Evolutionary conservation across 495 filamentous ascomycete genomes (phyloP).

Genomic region (Sordaria brevicollis): DNA sequence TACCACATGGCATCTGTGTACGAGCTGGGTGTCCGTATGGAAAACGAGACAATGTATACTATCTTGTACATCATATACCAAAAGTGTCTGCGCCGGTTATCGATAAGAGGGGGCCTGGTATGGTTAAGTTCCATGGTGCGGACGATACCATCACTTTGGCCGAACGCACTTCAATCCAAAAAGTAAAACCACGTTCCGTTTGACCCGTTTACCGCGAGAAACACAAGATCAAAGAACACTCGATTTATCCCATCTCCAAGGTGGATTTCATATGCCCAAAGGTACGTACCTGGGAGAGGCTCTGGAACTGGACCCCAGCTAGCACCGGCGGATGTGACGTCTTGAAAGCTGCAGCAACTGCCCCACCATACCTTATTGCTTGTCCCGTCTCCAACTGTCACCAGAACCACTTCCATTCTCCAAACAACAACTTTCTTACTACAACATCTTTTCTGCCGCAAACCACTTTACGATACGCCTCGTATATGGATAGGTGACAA

Average conservation of each 20-base stretch:
- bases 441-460: not conserved
- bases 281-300: not conserved
- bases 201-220: not conserved
- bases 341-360: not conserved
- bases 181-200: not conserved
- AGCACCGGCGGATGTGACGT: not conserved
- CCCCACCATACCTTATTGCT: not conserved
- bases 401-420: not conserved
- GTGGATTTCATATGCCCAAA: not conserved
- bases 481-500: constrained; percentile 27
- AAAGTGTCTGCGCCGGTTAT: not conserved
- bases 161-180: not conserved
- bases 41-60: not conserved
- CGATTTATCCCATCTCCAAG: not conserved
- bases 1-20: not conserved
- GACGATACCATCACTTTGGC: not conserved
- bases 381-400: not conserved
- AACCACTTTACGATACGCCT: not conserved
- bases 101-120: not conserved
- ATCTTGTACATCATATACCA: not conserved
- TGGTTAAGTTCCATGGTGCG: not conserved
- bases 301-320: not conserved
- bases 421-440: not conserved
- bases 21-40: not conserved
- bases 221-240: not conserved